phyloP scores from a whole-genome alignment of 768 basidiomycete genomes.

The Pholiota microspora region DNA sequence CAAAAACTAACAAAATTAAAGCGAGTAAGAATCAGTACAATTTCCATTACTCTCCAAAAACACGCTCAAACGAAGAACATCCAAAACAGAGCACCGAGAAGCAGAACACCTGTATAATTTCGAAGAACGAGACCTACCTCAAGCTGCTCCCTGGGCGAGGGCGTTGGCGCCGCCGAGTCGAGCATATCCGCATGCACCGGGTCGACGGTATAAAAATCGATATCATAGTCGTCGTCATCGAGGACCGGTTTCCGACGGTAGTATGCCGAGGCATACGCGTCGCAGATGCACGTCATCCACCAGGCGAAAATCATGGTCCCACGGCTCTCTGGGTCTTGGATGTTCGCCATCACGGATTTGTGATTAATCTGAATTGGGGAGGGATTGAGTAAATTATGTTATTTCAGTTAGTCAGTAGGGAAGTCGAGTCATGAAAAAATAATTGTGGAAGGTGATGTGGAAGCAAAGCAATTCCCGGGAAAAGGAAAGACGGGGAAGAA shows the following conservation, averaged over 20 bases:
- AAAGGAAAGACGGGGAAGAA: no score
- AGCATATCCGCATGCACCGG: conserved; percentile 47
- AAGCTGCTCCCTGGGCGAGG: conserved; percentile 75
- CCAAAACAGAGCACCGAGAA: no score
- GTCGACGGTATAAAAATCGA: conserved; percentile 82
- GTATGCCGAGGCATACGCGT: conserved; percentile 81
- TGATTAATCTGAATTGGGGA: conserved; percentile 81
- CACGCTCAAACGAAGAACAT: no score
- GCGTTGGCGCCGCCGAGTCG: conserved; percentile 44
- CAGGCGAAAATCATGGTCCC: conserved; percentile 90
- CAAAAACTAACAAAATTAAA: conserved; percentile 55
- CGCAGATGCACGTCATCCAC: conserved; percentile 89
- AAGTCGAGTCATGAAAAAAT: no score
- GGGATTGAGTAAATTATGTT: no score
- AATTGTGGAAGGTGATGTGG: no score
- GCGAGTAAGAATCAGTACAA: conserved; percentile 11
- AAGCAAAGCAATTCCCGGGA: no score
- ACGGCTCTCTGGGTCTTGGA: conserved; percentile 70
- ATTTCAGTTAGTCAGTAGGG: no score
- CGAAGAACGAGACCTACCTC: conserved; percentile 46
- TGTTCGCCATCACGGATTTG: conserved; percentile 71
- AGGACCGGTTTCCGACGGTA: conserved; percentile 83
- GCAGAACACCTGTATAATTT: no score
- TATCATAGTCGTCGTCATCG: conserved; percentile 88
- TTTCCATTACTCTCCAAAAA: no score